Base-by-base conservation (phyloP, 2,329 filamentous ascomycete genomes). In the Ceratocystis alfenasii region DNA sequence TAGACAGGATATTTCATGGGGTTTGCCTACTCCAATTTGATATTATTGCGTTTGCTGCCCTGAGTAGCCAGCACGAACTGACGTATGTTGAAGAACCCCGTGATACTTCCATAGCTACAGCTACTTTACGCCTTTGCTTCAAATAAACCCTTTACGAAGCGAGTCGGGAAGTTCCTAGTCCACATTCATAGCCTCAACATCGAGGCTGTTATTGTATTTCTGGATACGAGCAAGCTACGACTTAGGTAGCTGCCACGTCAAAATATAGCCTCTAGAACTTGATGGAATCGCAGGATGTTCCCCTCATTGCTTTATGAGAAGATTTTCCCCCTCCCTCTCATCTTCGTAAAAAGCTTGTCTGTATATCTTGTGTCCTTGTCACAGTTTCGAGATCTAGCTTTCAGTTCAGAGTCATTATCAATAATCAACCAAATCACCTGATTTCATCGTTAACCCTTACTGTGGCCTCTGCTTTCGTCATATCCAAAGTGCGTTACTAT, bases 401-500 rank as follows among this genome's bases (percentile, higher is more conserved):
- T 41, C 36, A 41, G 3, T 41, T 41, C 10, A 4, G 36, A 12
- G 36, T 4, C 48, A 53, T 25, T 25, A 53, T 53, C 48, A 28
- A 12, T 53, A 53, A 15, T 20, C 48, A 53, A 20, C 48, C 48
- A 53, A 22, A 53, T 53, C 48, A 53, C 48, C 48, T 53, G 20
- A 28, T 22, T 53, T 59, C 12, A 20, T 59, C 55, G 15, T 30
- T 59, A 59, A 59, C 55, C 55, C 55, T 59, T 59, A 59, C n/a
- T 59, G 17, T 59, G 5, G 28, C 28, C 55, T 28, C 55, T 59
- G 55, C 28, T 59, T 59, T 33, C 55, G 17, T 53, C 48, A 53
- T 36, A 30, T 57, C 53, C 53, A 3, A n/a, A 15, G 55, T 36
- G 25, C 28, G 55, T 8, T 59, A 59, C 55, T 36, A 36, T 36